phyloP scores from a whole-genome alignment of 148 eudicot genomes.

The Nepenthes mirabilis region DNA sequence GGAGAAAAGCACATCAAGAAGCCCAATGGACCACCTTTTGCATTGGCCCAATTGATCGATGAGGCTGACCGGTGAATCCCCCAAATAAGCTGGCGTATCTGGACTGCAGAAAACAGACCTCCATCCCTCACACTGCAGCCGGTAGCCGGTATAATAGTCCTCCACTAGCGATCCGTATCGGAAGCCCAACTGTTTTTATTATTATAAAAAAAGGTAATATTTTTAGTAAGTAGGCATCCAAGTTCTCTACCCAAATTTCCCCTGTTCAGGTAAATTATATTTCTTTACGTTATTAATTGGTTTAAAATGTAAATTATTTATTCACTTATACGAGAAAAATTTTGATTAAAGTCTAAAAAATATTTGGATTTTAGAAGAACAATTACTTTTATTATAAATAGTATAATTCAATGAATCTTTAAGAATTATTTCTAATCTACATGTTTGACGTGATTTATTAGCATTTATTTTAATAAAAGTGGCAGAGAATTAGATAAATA shows the following conservation, averaged over 20 bases:
- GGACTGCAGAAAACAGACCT: slow-evolving; percentile 35
- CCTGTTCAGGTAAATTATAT: too few relatives aligned
- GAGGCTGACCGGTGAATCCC: slow-evolving; percentile 36
- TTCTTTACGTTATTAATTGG: too few relatives aligned
- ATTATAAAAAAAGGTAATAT: neutral
- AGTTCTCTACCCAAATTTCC: neutral
- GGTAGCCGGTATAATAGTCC: slow-evolving; percentile 40
- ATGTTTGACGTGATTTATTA: too few relatives aligned
- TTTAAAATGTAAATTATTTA: too few relatives aligned
- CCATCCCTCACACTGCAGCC: slow-evolving; percentile 61
- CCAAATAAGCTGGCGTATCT: slow-evolving; percentile 40
- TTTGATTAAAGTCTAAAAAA: too few relatives aligned
- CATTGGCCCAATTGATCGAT: slow-evolving; percentile 29
- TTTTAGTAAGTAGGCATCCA: neutral
- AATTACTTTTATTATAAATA: too few relatives aligned
- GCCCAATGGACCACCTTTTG: slow-evolving; percentile 50
- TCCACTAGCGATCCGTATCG: slow-evolving; percentile 57
- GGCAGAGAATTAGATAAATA: too few relatives aligned
- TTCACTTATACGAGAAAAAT: too few relatives aligned
- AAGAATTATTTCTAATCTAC: too few relatives aligned
- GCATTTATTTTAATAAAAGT: neutral
- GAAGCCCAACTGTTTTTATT: slow-evolving; percentile 39
- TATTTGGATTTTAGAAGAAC: too few relatives aligned
- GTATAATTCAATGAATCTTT: too few relatives aligned
- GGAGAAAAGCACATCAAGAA: slow-evolving; percentile 35